Conservation (phyloP, 331 rosid species). For the Quercus tomentella region DNA sequence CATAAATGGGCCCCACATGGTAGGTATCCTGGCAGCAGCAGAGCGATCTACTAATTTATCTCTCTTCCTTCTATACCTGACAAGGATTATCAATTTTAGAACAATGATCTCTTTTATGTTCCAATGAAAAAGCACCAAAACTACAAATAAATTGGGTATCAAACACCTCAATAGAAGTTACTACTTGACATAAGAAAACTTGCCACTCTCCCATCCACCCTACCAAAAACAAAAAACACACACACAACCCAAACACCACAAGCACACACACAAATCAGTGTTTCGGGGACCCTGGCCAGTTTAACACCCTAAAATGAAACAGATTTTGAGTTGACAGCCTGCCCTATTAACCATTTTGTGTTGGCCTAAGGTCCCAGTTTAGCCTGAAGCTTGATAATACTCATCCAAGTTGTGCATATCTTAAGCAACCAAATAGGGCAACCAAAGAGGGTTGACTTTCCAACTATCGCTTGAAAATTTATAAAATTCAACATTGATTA, state of each 20-base stretch:
- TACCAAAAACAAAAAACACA: background rate
- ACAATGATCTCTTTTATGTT: background rate
- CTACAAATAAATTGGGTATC: constrained; percentile 6
- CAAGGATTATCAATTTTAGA: constrained; percentile 10
- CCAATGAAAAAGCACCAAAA: constrained; percentile 22
- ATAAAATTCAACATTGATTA: background rate
- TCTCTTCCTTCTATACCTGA: constrained; percentile 90
- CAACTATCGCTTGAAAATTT: background rate
- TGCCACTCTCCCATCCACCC: background rate
- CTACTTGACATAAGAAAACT: too few relatives aligned
- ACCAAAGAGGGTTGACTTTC: background rate
- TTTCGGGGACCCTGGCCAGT: background rate
- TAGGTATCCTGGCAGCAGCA: constrained; percentile 78
- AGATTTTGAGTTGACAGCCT: background rate
- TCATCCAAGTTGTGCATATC: background rate
- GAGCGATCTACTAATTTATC: constrained; percentile 62
- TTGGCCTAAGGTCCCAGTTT: background rate
- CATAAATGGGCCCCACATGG: constrained; percentile 89
- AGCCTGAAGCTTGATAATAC: background rate
- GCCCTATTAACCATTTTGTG: background rate
- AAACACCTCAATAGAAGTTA: background rate
- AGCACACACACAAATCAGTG: background rate
- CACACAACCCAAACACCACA: background rate
- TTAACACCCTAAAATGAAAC: background rate
- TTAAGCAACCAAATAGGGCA: background rate